Percentiles rank a stretch among this genome's conserved stretches.
Evolutionary conservation across 768 basidiomycete species (phyloP).

Genomic region (Boletus speciosus): DNA sequence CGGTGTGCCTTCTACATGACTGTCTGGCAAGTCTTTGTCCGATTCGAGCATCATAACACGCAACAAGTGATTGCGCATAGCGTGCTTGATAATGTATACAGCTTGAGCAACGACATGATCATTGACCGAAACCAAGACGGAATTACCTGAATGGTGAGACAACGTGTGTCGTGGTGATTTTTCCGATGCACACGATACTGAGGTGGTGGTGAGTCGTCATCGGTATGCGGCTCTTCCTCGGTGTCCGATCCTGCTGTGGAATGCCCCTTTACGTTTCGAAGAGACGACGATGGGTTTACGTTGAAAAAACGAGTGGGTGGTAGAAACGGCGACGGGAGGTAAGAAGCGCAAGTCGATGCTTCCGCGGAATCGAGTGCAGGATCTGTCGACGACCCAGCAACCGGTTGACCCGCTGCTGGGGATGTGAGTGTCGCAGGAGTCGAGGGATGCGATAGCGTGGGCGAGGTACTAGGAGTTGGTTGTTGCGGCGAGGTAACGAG

Average conservation of each 20-base stretch:
- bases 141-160: conserved; percentile 64
- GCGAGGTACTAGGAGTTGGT: conserved; percentile 29
- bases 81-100: conserved; percentile 44
- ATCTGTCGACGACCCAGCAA: conserved; percentile 9
- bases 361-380: not conserved
- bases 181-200: conserved; percentile 41
- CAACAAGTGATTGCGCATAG: conserved; percentile 65
- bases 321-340: conserved; percentile 17
- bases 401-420: conserved; percentile 9
- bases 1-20: conserved; percentile 51
- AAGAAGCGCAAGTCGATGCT: not conserved
- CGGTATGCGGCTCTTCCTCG: conserved; percentile 36
- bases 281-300: conserved; percentile 9
- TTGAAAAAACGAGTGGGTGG: conserved; percentile 21
- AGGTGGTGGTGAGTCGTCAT: conserved; percentile 32
- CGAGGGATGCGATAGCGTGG: conserved; percentile 29
- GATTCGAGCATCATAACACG: conserved; percentile 53
- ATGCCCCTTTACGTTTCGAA: conserved; percentile 26
- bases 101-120: not conserved
- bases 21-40: conserved; percentile 60
- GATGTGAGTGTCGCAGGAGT: conserved; percentile 24
- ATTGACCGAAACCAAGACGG: not conserved
- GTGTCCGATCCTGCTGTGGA: conserved; percentile 33
- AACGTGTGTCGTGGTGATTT: conserved; percentile 62
- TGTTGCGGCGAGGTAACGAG: conserved; percentile 20